Percentiles rank a stretch among this genome's conserved stretches.
phyloP scores from a whole-genome alignment of 345 rosid genomes.

The Eucalyptus pauciflora region DNA sequence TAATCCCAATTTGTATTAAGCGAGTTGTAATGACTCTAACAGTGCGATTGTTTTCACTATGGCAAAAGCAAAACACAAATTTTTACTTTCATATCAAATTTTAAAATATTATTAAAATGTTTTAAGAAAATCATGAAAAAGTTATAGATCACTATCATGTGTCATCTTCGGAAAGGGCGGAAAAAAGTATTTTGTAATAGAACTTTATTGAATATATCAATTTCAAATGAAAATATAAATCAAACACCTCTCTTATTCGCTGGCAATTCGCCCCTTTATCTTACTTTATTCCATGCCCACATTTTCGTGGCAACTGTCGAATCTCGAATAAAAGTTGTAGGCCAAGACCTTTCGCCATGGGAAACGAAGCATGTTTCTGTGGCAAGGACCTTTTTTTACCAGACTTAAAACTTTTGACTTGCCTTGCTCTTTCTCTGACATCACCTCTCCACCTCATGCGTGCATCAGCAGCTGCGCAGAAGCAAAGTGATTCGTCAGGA shows the following conservation, averaged over 20 bases:
- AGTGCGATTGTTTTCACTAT: neutral
- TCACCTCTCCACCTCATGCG: neutral
- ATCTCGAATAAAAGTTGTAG: neutral
- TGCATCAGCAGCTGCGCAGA: neutral
- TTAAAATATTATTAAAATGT: no score
- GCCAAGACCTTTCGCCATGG: neutral
- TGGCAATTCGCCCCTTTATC: neutral
- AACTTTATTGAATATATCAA: neutral
- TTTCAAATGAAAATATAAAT: neutral
- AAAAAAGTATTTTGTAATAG: neutral
- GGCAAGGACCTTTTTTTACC: neutral
- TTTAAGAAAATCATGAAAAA: neutral
- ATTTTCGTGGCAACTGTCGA: neutral
- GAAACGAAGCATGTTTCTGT: neutral
- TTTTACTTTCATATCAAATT: neutral
- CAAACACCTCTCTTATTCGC: neutral
- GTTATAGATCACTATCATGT: neutral
- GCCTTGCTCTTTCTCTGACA: neutral
- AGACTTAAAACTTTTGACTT: neutral
- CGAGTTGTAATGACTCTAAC: neutral
- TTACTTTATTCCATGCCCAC: neutral
- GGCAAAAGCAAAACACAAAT: neutral
- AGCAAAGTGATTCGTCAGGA: neutral
- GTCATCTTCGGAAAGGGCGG: neutral
- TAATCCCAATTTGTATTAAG: neutral